Evolutionary conservation across 2,329 filamentous ascomycete genomes (phyloP).

Genomic region (Fusarium annulatum): DNA sequence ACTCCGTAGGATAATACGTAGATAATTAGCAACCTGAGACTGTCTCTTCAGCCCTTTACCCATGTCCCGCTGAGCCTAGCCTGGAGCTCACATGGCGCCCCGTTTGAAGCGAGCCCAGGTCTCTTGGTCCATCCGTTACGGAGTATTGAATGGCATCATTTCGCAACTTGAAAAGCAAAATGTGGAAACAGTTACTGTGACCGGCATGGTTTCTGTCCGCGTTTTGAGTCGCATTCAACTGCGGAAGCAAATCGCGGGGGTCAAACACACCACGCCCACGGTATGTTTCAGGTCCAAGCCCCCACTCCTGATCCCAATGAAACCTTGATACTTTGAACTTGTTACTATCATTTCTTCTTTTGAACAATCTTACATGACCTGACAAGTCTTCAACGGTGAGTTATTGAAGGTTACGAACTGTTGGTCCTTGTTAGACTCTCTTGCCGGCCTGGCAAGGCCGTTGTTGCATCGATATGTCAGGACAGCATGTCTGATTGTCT

Average conservation of each 20-base stretch:
- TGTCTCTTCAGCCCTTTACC: not conserved
- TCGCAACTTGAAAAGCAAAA: slow-evolving; percentile 33
- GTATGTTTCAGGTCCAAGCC: slow-evolving; percentile 42
- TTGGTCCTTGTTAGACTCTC: not conserved
- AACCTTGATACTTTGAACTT: slow-evolving; percentile 23
- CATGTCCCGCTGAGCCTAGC: not conserved
- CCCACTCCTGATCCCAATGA: slow-evolving; percentile 22
- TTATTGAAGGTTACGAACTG: not conserved
- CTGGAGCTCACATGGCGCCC: slow-evolving; percentile 1
- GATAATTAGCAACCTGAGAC: slow-evolving; percentile 10
- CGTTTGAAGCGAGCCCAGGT: not conserved
- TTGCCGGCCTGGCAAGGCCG: not conserved
- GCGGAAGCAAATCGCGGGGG: slow-evolving; percentile 40
- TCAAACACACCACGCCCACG: slow-evolving; percentile 26
- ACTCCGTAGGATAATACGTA: too few species aligned
- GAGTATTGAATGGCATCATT: slow-evolving; percentile 41
- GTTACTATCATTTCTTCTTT: slow-evolving; percentile 1
- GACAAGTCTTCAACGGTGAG: not conserved
- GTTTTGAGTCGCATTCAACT: slow-evolving; percentile 22
- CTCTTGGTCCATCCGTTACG: slow-evolving; percentile 9
- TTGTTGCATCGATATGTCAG: slow-evolving; percentile 17
- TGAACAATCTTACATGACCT: not conserved
- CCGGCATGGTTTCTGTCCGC: slow-evolving; percentile 23
- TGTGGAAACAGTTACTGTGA: slow-evolving; percentile 34
- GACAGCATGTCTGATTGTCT: slow-evolving; percentile 5